Base-by-base conservation (phyloP, 768 basidiomycete species). In the Strobilomyces echinocephalus region DNA sequence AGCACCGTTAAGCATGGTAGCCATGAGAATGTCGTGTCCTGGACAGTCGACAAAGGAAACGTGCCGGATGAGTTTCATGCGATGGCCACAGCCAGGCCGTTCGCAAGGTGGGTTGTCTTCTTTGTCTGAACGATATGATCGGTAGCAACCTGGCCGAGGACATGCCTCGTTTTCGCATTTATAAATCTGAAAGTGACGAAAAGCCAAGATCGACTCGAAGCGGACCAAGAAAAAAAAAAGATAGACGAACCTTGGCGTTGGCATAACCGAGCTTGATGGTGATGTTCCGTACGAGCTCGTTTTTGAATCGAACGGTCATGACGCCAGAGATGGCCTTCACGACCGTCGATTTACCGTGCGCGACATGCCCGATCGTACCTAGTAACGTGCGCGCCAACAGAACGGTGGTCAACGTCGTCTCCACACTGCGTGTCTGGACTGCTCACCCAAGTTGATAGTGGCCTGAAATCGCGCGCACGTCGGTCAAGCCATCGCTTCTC, bases 21-120 rank as follows among this genome's bases (percentile, higher is more conserved):
- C 97, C 97, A 99, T 99, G 72, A 99, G 85, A 85, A 99, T 98
- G 72, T 97, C 94, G 82, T 95, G 95, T 57, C 95, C 91, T 1
- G 91, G 92, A 63, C 88, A 93, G 72, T 99, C 97, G 67, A 99
- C 97, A 72, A 99, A 99, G 4, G 95, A 98, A 65, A 98, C 95
- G 65, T 99, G 97, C 60, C 95, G 87, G 58, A 97, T 68, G 60
- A 98, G 84, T 63, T 87, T 88, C 92, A 97, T 94, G 16, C 83
- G 81, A 52, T 85, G 84, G 36, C 85, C 87, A 73, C 97, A 98
- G 55, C 92, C 91, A 20, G 91, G 90, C 18, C 92, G 81, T 72
- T 97, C 94, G 72, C 97, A 99, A 16, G 85, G 85, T 8, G 95
- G 95, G 62, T 83, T 82, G 58, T 93, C 90, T 72, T 97, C 97